Evolutionary conservation across 768 basidiomycete genomes (phyloP), one percentile per base, ranked within the genome.

Genomic region (Fomitopsis serialis): DNA sequence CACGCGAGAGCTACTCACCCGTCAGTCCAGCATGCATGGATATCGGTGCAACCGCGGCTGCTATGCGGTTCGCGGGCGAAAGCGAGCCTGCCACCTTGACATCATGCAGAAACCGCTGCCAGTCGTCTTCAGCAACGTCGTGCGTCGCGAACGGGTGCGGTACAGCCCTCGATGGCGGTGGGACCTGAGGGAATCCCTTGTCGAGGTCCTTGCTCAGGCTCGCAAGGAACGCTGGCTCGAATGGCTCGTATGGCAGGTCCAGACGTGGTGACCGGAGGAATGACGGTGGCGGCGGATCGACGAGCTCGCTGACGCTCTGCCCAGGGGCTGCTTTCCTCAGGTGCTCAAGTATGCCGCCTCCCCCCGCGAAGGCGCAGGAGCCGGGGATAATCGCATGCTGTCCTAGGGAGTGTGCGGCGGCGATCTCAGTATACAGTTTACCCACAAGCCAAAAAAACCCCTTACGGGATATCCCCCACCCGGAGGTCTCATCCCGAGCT

Each of bases 141-240:
- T 78, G 76, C 43, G 73, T 67, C 24, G 62, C 58, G 59, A 83
- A 83, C 22, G 80, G 80, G 59, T 83, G 81, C 9, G 71, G 72
- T 13, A 54, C 58, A 11, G 59, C 29, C 24, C 52, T 48, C 3
- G 72, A 69, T 1, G 74, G 74, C 1, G 81, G 81, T 0, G 74
- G 70, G 6, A 72, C 34, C 17, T 61, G 57, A 0, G 74, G 74
- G 61, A 82, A 82, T 1, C 81, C 79, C 10, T 65, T 62, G 36
- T 64, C 62, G 42, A 82, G 63, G n/a, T 62, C 58, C 48, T 66
- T 68, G 8, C 64, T 65, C 13, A 57, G 50, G 2, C 68, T 64
- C 10, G 69, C 49, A 3, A 75, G 58, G 35, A 61, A 58, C 52
- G 68, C 59, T 8, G 70, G 63, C 23, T 56, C 59, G 63, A 77